These are phyloP conservation scores for Ophiosphaerella herpotricha DNA, from an alignment of 2,329 filamentous ascomycete genomes.

Conservation along the genomic window DNA sequence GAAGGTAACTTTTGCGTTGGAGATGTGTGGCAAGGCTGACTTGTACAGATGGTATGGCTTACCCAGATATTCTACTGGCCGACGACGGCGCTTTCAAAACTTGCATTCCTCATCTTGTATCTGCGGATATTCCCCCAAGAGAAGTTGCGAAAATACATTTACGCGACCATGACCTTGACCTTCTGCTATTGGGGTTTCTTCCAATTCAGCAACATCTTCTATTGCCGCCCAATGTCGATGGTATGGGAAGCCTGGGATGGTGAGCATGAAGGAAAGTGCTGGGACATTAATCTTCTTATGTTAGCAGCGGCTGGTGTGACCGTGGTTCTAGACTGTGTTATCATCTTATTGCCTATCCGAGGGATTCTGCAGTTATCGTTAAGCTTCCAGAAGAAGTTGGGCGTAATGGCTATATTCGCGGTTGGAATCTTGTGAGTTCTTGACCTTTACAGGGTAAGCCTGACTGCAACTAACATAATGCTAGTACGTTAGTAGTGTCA, in stretches of 20 bases:
- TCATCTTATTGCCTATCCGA: background rate
- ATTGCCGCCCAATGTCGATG: background rate
- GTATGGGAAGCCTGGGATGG: background rate
- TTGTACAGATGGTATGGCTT: background rate
- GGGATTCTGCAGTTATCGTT: background rate
- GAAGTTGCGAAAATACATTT: background rate
- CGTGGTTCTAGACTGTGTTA: background rate
- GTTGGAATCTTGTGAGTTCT: background rate
- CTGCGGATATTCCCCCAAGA: background rate
- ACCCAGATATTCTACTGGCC: constrained; percentile 2
- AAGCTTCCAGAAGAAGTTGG: background rate
- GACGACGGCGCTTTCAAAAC: background rate
- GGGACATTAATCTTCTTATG: background rate
- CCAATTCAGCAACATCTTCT: background rate
- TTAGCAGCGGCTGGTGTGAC: background rate
- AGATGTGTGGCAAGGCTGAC: background rate
- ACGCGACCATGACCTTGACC: background rate
- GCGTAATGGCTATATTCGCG: background rate
- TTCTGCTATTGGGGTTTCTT: background rate
- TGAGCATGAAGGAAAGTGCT: background rate
- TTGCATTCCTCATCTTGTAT: background rate
- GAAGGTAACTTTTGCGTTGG: background rate
- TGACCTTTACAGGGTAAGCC: background rate
- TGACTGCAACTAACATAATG: background rate
- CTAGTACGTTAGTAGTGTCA: background rate